Base-by-base conservation (phyloP, 2,329 filamentous ascomycete species). In the Stachybotrys chartarum region DNA sequence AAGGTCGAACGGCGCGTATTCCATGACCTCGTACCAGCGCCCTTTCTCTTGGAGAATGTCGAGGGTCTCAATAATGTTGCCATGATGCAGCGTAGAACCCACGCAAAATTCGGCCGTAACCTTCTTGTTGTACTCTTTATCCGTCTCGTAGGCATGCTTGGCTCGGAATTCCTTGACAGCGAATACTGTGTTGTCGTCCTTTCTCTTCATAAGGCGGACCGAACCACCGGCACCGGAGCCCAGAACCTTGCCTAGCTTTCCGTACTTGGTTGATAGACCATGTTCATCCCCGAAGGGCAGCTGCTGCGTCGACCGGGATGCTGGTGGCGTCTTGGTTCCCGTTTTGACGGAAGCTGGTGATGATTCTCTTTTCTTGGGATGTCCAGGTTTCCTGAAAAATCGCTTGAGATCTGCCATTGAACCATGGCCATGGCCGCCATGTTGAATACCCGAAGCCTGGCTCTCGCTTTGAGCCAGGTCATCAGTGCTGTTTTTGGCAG, bases 11-110 rank as follows among this genome's bases (percentile, higher is more conserved):
- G 94, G 94, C 11, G 92, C 94, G 67, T 96, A 99, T 68, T 99
- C 94, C 94, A 99, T 99, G 47, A 99, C 94, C 67, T 97, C 93
- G 66, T 91, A 99, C 91, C 94, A 99, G 60, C 88, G 91, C 52
- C 84, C 85, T 71, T 93, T 94, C 73, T 99, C 94, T 62, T 95
- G 90, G 11, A 99, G 84, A 59, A 99, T 96, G 70, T 99, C 94
- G 61, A 99, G 81, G 1, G 94, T 97, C 71, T 99, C 94, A 64
- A 99, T 97, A 63, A 99, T 91, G 69, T 99, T 99, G 64, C 94
- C 93, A 66, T 99, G 94, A 66, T 97, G 94, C 44, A 99, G 78
- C 0, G 94, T 97, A 3, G 93, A 97, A 12, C 94, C 94, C 63
- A 99, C 93, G 68, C 94, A 99, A 71, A 99, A 99, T 68, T 99